Conservation (phyloP, 2,329 filamentous ascomycete genomes). For the Colletotrichum sansevieriae region DNA sequence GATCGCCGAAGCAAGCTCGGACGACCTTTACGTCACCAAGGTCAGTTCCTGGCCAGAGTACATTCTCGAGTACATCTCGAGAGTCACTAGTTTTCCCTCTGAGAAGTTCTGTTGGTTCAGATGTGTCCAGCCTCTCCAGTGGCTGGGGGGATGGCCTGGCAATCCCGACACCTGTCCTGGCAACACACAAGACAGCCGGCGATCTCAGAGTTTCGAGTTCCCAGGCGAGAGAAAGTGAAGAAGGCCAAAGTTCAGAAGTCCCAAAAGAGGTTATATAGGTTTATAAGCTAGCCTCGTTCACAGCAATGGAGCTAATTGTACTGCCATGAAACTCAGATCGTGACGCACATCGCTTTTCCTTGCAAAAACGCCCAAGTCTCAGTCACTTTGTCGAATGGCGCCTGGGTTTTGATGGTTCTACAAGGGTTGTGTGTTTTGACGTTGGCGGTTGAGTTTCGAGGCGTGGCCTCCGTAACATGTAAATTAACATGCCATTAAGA, state of each 20-base stretch:
- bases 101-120: constrained; percentile 6
- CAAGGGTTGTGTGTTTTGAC: too few relatives aligned
- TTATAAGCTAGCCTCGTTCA: too few relatives aligned
- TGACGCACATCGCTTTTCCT: too few relatives aligned
- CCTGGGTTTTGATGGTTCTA: too few relatives aligned
- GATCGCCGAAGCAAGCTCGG: not conserved
- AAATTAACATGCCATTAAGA: too few relatives aligned
- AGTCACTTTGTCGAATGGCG: too few relatives aligned
- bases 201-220: not conserved
- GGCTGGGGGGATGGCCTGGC: constrained; percentile 20
- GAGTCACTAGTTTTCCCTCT: constrained; percentile 9
- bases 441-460: too few relatives aligned
- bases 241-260: not conserved
- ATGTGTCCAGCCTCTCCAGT: constrained; percentile 20
- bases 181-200: not conserved
- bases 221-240: not conserved
- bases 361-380: too few relatives aligned
- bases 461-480: too few relatives aligned
- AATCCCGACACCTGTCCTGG: constrained; percentile 1
- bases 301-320: too few relatives aligned
- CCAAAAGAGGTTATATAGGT: not conserved
- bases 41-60: not conserved
- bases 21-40: not conserved
- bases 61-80: not conserved
- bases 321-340: too few relatives aligned